Evolutionary conservation across 805 yeast genomes (phyloP).

Genomic region (Nakazawaea populi): DNA sequence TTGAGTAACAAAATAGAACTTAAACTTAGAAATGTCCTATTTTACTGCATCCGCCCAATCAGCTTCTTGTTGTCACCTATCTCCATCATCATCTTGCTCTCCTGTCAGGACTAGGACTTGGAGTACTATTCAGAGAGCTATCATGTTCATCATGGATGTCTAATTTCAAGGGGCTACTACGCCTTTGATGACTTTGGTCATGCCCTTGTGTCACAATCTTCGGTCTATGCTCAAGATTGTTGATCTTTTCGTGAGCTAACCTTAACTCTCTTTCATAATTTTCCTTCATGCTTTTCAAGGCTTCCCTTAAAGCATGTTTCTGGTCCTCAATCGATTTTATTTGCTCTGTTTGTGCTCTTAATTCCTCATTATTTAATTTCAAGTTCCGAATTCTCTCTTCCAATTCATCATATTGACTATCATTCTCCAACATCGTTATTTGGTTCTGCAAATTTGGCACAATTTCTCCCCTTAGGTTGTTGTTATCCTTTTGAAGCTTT

Average conservation of each 20-base stretch:
- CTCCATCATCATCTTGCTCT: not conserved
- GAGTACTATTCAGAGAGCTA: not conserved
- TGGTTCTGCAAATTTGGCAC: conserved; percentile 43
- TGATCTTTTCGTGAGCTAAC: conserved; percentile 19
- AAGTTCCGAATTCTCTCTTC: conserved; percentile 22
- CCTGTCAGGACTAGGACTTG: not conserved
- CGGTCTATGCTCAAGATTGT: conserved; percentile 14
- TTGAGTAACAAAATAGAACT: no score
- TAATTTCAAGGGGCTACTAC: not conserved
- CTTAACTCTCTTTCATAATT: conserved; percentile 21
- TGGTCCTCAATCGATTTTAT: conserved; percentile 21
- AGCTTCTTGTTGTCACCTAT: no score
- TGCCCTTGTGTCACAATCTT: no score
- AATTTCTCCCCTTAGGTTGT: conserved; percentile 32
- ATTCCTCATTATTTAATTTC: conserved; percentile 23
- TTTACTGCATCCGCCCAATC: no score
- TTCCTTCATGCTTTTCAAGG: conserved; percentile 21
- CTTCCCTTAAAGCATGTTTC: conserved; percentile 24
- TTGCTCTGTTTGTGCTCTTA: conserved; percentile 17
- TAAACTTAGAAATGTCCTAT: no score
- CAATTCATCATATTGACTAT: conserved; percentile 17
- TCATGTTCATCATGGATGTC: not conserved
- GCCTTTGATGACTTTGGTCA: conserved; percentile 13
- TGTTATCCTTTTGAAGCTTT: conserved; percentile 32
- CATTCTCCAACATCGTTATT: conserved; percentile 25